Conservation (phyloP, 257 asterid species). For the Gardenia jasminoides region DNA sequence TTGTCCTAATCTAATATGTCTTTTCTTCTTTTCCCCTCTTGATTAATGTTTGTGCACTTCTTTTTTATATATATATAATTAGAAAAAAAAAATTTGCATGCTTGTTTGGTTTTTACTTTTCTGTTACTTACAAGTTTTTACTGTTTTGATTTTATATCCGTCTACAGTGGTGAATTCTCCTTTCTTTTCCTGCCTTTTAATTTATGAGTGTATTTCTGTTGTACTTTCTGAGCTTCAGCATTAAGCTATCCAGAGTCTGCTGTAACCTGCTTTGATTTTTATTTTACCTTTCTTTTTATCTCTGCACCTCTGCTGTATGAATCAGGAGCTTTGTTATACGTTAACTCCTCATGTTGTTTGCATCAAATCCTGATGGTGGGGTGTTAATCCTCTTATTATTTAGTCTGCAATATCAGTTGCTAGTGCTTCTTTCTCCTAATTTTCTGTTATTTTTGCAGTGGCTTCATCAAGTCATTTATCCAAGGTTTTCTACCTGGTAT, state of each 20-base stretch:
- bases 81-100: no score
- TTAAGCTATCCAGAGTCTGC: not conserved
- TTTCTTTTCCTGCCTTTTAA: not conserved
- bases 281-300: not conserved
- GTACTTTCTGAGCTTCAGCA: not conserved
- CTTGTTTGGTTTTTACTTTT: not conserved
- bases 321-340: not conserved
- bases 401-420: not conserved
- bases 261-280: not conserved
- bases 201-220: no score
- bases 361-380: not conserved
- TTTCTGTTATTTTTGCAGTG: slow-evolving; percentile 44
- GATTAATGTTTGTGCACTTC: no score
- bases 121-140: not conserved
- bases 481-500: slow-evolving; percentile 97
- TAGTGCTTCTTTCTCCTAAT: slow-evolving; percentile 6
- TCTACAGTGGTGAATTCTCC: not conserved
- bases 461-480: slow-evolving; percentile 79
- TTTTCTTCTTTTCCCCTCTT: not conserved
- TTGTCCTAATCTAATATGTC: no score
- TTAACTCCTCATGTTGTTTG: not conserved
- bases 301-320: not conserved
- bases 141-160: no score
- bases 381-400: not conserved
- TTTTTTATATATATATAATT: no score